phyloP scores from a whole-genome alignment of 2,329 filamentous ascomycete species.

The Arthrobotrys sinensis region DNA sequence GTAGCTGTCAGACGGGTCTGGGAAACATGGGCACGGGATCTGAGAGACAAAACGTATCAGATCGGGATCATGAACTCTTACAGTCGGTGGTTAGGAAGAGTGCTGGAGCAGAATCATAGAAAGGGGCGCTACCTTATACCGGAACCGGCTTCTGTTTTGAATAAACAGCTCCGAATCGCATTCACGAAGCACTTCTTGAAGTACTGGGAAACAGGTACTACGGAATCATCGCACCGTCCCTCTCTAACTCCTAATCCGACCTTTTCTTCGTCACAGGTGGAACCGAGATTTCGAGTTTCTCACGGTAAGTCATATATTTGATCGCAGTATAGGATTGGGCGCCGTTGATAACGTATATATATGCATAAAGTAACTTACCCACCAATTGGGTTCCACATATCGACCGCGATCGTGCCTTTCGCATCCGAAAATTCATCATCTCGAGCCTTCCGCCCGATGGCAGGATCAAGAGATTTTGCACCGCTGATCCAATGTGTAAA shows the following conservation, averaged over 20 bases:
- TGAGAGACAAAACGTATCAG: neutral
- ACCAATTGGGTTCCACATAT: conserved; percentile 74
- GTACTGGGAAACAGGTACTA: conserved; percentile 1
- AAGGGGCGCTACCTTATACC: neutral
- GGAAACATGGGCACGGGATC: conserved; percentile 9
- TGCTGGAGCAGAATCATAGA: neutral
- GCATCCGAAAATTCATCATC: conserved; percentile 4
- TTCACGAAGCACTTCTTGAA: neutral
- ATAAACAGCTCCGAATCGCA: neutral
- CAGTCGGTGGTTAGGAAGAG: neutral
- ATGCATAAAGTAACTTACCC: conserved; percentile 69
- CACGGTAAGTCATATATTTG: conserved; percentile 15
- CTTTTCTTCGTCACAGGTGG: neutral
- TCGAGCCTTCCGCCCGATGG: neutral
- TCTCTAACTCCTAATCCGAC: neutral
- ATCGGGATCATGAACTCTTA: conserved; percentile 1
- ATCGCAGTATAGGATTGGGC: no score
- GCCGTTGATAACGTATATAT: conserved; percentile 8
- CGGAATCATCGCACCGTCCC: neutral
- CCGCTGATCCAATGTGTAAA: conserved; percentile 22
- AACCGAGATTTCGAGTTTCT: neutral
- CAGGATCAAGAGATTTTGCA: neutral
- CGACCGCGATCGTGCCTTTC: conserved; percentile 68
- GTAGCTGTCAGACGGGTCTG: conserved; percentile 16
- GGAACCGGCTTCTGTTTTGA: conserved; percentile 9